Base-by-base conservation (phyloP, 768 basidiomycete species). In the Hydnomerulius pinastri region DNA sequence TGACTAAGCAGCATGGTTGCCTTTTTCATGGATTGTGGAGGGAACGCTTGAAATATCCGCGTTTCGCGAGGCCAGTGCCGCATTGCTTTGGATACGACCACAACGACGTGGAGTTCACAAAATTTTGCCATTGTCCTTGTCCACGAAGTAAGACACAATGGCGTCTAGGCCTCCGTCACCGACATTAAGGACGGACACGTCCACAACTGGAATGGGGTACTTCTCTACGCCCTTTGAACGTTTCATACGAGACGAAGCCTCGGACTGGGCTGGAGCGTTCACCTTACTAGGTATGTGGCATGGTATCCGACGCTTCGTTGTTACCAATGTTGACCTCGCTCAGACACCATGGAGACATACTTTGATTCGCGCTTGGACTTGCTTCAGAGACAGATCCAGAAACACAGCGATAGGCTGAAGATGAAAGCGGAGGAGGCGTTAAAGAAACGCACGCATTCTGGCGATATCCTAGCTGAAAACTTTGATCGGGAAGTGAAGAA, bases 311-410 rank as follows among this genome's bases (percentile, higher is more conserved):
- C 18, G 42, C 20, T 13, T 15, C 9, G 6, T 11, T 36, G 1
- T 35, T 45, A 7, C 45, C 42, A 23, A 52, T 45, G n/a, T 30
- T 6, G 18, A 38, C 21, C 17, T 5, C 6, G 6, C 9, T 11
- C 61, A 95, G 94, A 97, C 69, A 96, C 94, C 8, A 75, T 94
- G 67, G 94, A 97, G 71, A 97, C 94, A 0, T 97, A 88, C 64
- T 96, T 94, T 65, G 93, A 98, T 72, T 92, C 93, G 1, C 86
- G 90, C 65, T 74, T 90, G 55, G 90, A 90, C 65, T 76, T 92
- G 13, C 69, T 90, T 4, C 90, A 96, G 66, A 84, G 94, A 35
- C 84, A 83, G 50, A 78, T 96, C 24, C 87, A 90, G 68, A 94
- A 88, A 49, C 92, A 93, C 62, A 84, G 90, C 57, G 90, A 93